These are phyloP conservation scores for Dictyostelium discoideum DNA, from an alignment of 78 protist genomes.

Conservation along the genomic window DNA sequence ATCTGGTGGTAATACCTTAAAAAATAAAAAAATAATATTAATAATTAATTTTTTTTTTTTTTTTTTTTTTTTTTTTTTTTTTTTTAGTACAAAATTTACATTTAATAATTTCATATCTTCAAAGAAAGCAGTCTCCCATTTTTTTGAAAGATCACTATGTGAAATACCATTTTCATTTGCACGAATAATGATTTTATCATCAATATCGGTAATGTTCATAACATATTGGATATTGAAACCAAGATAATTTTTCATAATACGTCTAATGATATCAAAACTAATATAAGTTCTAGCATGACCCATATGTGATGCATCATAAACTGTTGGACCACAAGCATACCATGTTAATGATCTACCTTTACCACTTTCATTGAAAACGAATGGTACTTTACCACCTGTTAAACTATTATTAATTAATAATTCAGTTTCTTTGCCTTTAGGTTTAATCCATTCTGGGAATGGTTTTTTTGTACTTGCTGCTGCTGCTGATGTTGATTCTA, in stretches of 20 bases:
- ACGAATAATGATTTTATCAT: slow-evolving; percentile 98
- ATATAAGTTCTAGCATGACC: slow-evolving; percentile 98
- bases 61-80: background rate
- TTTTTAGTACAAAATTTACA: slow-evolving; percentile 13
- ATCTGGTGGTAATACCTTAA: slow-evolving; percentile 91
- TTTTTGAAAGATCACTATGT: slow-evolving; percentile 60
- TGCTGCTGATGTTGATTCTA: slow-evolving; percentile 10
- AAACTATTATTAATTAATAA: slow-evolving; percentile 26
- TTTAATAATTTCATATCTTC: slow-evolving; percentile 92
- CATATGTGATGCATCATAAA: slow-evolving; percentile 97
- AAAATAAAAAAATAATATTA: background rate
- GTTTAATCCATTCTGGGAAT: slow-evolving; percentile 66
- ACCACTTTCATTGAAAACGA: background rate
- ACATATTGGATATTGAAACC: slow-evolving; percentile 87
- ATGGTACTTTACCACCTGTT: slow-evolving; percentile 23
- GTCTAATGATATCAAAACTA: slow-evolving; percentile 96
- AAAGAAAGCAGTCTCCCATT: slow-evolving; percentile 91
- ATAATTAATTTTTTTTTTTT: background rate
- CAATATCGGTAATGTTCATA: slow-evolving; percentile 99
- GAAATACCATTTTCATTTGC: slow-evolving; percentile 80
- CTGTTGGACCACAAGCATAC: slow-evolving; percentile 99
- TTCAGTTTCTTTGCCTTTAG: slow-evolving; percentile 16
- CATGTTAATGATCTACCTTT: slow-evolving; percentile 75
- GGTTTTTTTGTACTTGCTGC: background rate
- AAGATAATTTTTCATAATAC: slow-evolving; percentile 95